Conservation (phyloP, 495 filamentous ascomycete genomes). For the Talaromyces borbonicus region DNA sequence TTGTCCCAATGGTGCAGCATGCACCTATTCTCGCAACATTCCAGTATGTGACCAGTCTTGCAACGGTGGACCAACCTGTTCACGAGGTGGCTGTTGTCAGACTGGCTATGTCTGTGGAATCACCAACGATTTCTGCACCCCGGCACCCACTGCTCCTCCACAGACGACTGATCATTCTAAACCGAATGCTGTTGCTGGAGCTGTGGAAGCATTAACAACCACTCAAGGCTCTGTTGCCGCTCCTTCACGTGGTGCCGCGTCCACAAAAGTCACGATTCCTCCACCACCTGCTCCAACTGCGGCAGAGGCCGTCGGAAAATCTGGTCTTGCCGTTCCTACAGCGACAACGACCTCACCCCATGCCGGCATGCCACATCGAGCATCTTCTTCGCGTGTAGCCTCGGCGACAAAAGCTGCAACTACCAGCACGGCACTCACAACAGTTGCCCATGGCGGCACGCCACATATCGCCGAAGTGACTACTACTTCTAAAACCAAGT, state of each 20-base stretch:
- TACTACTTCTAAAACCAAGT: too few species aligned
- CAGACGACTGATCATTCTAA: background rate
- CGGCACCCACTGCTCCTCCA: background rate
- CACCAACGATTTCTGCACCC: conserved; percentile 6
- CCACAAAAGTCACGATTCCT: too few species aligned
- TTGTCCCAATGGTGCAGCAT: conserved; percentile 3
- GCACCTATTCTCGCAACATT: conserved; percentile 5
- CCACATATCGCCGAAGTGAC: too few species aligned
- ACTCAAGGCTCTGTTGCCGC: background rate
- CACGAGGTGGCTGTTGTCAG: conserved; percentile 5
- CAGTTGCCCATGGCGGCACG: too few species aligned
- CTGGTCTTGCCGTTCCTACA: background rate
- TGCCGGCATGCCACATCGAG: too few species aligned
- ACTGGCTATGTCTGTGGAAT: conserved; percentile 3
- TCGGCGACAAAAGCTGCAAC: too few species aligned
- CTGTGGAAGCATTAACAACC: background rate
- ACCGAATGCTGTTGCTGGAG: too few species aligned
- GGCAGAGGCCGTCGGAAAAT: background rate
- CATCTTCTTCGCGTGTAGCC: too few species aligned
- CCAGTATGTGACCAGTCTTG: conserved; percentile 5
- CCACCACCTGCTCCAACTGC: background rate
- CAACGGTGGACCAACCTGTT: conserved; percentile 1
- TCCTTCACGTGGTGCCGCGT: too few species aligned
- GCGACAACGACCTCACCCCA: background rate
- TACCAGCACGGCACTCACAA: too few species aligned